Conservation (phyloP, 1,139 yeast species). For the Pichia sp. region DNA sequence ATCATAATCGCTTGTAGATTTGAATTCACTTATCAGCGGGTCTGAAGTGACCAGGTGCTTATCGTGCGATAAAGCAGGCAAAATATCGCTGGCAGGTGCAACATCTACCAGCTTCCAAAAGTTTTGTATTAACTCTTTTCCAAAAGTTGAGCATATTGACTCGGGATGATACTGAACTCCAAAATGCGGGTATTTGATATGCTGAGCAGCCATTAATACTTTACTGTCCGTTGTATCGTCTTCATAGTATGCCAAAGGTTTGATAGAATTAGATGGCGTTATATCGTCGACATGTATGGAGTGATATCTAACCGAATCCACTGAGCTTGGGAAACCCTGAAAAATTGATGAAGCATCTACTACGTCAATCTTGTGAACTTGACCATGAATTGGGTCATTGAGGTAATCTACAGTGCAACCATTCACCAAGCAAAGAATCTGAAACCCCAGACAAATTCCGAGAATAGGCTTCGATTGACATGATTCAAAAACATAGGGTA, state of each 20-base stretch:
- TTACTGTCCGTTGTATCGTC: slow-evolving; percentile 20
- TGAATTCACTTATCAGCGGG: slow-evolving; percentile 21
- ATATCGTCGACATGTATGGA: slow-evolving; percentile 59
- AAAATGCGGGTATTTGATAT: slow-evolving; percentile 59
- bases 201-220: slow-evolving; percentile 80
- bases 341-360: slow-evolving; percentile 36
- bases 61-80: neutral
- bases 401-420: slow-evolving; percentile 57
- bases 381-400: slow-evolving; percentile 76
- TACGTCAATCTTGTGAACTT: slow-evolving; percentile 54
- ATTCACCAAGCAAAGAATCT: slow-evolving; percentile 61
- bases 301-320: slow-evolving; percentile 82
- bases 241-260: slow-evolving; percentile 56
- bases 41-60: slow-evolving; percentile 12
- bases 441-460: slow-evolving; percentile 94
- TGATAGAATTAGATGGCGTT: slow-evolving; percentile 30
- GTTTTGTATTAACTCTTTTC: slow-evolving; percentile 53
- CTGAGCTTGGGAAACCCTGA: slow-evolving; percentile 37
- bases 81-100: slow-evolving; percentile 36
- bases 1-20: slow-evolving; percentile 8
- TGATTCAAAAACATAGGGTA: slow-evolving; percentile 47
- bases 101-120: slow-evolving; percentile 53
- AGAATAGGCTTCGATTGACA: slow-evolving; percentile 57
- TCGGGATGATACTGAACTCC: slow-evolving; percentile 99
- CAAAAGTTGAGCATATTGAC: slow-evolving; percentile 75